Evolutionary conservation across 2,329 filamentous ascomycete species (phyloP), one percentile per base, ranked within the genome.

Genomic region (Ophiostoma angusticollis): DNA sequence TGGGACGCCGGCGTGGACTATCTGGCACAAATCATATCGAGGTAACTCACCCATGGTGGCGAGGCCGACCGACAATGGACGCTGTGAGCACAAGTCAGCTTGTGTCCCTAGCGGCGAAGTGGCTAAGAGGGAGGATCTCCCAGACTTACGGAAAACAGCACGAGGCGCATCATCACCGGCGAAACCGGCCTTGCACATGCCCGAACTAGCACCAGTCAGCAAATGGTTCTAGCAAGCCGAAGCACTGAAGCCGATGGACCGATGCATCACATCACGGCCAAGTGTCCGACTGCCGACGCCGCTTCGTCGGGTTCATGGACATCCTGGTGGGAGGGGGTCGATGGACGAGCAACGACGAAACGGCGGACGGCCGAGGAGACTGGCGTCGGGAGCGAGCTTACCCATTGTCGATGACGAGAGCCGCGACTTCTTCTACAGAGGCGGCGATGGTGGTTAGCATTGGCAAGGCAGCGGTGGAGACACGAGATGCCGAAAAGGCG

Each of bases 371-470:
- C 30, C 14, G 19, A 25, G 14, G 18, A 32, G 29, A 14, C 14
- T 14, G 12, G 18, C n/a, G 31, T 6, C 5, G 17, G 17, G 14
- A 23, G 17, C 11, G 28, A 37, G 73, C 87, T 84, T 89, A 98
- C 91, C 91, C 91, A 96, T 98, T 98, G 87, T 98, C 91, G 74
- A 98, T 96, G 71, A 98, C 91, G 84, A 98, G 87, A 70, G 91
- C 91, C 69, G 91, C 91, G 71, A 98, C 91, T 85, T 98, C 91
- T 79, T 98, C 91, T 96, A 64, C 68, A 70, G 6, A 17, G 50
- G 47, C 47, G 48, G 54, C 48, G 61, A 52, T 29, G 18, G 27
- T 27, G 19, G 31, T 43, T 36, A 40, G 45, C 43, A 37, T 41
- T 9, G 14, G 32, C 23, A 32, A 16, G 13, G 31, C n/a, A 24